A percentile compares a stretch with the other conserved stretches of the same genome.
phyloP scores from a whole-genome alignment of 1,284 basidiomycete species.

The Omphalotus olearius region DNA sequence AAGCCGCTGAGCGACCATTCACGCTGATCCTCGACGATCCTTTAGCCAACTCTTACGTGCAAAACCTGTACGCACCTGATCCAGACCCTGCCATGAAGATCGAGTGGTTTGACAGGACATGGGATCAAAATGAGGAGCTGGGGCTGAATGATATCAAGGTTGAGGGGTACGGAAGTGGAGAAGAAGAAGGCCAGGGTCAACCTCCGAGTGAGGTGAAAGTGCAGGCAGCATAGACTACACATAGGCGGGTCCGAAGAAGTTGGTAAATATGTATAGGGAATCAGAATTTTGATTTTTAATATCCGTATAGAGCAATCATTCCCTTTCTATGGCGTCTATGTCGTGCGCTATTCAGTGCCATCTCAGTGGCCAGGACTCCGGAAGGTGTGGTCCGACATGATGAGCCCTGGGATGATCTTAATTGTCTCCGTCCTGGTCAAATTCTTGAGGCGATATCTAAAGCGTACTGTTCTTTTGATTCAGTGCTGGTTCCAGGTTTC shows the following conservation, averaged over 20 bases:
- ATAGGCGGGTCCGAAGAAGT: neutral
- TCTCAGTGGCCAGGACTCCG: too few relatives aligned
- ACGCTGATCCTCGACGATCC: constrained; percentile 96
- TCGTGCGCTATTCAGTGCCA: too few relatives aligned
- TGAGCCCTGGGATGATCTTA: too few relatives aligned
- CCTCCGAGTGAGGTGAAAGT: constrained; percentile 12
- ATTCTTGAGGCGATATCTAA: too few relatives aligned
- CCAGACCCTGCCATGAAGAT: constrained; percentile 89
- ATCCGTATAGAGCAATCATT: too few relatives aligned
- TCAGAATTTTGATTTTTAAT: too few relatives aligned
- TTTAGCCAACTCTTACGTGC: constrained; percentile 92
- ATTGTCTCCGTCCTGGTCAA: too few relatives aligned
- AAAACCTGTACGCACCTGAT: constrained; percentile 92
- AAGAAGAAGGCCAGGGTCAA: constrained; percentile 16
- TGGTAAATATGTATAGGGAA: neutral
- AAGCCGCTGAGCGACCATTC: constrained; percentile 73
- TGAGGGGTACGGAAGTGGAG: constrained; percentile 68
- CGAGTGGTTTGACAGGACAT: constrained; percentile 80
- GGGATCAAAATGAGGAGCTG: constrained; percentile 93
- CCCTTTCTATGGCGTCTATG: too few relatives aligned
- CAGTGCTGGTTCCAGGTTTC: too few relatives aligned
- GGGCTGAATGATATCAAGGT: constrained; percentile 97
- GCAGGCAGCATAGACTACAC: constrained; percentile 8
- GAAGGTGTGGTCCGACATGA: too few relatives aligned
- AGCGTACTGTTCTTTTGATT: too few relatives aligned